These are phyloP conservation scores for Aspergillus quadrilineatus DNA, from an alignment of 2,329 filamentous ascomycete species.

Conservation along the genomic window DNA sequence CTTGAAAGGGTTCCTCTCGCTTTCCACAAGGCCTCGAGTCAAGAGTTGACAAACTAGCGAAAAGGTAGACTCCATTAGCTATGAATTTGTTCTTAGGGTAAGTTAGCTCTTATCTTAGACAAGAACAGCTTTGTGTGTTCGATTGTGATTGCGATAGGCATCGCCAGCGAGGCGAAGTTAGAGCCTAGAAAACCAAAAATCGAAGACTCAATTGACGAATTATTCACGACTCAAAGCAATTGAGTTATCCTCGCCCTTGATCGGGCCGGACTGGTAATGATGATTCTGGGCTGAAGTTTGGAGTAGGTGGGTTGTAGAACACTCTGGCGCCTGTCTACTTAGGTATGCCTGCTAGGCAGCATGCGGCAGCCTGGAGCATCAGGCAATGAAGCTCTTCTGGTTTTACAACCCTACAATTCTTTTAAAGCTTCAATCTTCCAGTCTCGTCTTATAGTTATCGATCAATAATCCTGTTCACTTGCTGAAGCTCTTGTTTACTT, in stretches of 20 bases:
- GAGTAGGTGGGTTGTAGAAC: background rate
- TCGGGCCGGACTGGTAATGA: background rate
- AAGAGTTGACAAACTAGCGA: background rate
- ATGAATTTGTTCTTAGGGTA: background rate
- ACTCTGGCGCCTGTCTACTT: background rate
- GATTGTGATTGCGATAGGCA: too few relatives aligned
- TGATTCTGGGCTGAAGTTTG: background rate
- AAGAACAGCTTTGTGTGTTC: background rate
- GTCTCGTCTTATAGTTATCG: background rate
- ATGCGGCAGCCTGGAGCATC: slow-evolving; percentile 7
- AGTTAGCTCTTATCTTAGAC: background rate
- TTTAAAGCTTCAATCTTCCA: slow-evolving; percentile 3
- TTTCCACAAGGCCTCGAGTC: background rate
- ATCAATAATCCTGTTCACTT: background rate
- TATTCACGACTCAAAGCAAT: background rate
- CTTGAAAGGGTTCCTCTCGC: too few relatives aligned
- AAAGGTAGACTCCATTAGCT: background rate
- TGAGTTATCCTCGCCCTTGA: background rate
- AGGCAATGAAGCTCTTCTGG: background rate
- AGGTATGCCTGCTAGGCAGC: slow-evolving; percentile 4
- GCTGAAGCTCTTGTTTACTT: background rate
- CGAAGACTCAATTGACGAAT: background rate
- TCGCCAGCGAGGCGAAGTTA: background rate
- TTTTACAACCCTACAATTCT: background rate
- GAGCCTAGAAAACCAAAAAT: background rate